phyloP scores from a whole-genome alignment of 805 yeast species.

The Saturnispora saitoi region DNA sequence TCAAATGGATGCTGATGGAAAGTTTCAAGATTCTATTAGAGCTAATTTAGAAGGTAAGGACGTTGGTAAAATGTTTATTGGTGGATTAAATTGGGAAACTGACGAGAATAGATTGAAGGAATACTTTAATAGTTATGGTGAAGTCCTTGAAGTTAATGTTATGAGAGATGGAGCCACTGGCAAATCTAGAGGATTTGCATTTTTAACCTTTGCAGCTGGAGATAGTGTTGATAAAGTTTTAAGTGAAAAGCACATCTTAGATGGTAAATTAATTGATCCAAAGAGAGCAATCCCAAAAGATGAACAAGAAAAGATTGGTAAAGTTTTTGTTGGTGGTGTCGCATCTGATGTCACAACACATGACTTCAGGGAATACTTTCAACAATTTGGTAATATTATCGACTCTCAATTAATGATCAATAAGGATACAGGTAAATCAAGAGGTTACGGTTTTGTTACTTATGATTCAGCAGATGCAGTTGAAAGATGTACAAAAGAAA shows the following conservation, averaged over 20 bases:
- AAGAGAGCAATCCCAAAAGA: conserved; percentile 96
- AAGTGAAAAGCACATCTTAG: conserved; percentile 77
- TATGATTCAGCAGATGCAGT: conserved; percentile 93
- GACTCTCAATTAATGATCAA: conserved; percentile 97
- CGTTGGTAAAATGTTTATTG: conserved; percentile 88
- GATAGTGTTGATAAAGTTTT: conserved; percentile 79
- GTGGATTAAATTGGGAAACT: conserved; percentile 98
- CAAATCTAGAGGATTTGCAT: conserved; percentile 91
- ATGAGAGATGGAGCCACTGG: conserved; percentile 89
- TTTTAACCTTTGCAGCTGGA: conserved; percentile 78
- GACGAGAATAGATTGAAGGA: conserved; percentile 77
- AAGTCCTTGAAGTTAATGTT: conserved; percentile 76
- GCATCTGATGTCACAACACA: conserved; percentile 88
- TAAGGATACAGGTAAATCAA: conserved; percentile 91
- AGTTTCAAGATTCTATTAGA: conserved; percentile 27
- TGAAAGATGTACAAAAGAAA: conserved; percentile 75
- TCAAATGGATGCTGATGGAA: conserved; percentile 1
- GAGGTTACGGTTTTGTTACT: conserved; percentile 96
- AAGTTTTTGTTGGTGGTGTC: conserved; percentile 95
- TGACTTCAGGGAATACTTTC: conserved; percentile 80
- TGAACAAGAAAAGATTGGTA: conserved; percentile 94
- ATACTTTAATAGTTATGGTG: conserved; percentile 84
- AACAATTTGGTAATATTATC: conserved; percentile 81
- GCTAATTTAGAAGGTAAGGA: conserved; percentile 53
- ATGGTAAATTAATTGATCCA: conserved; percentile 95